phyloP scores from a whole-genome alignment of 2,329 filamentous ascomycete genomes.

The Clathrospora elynae region DNA sequence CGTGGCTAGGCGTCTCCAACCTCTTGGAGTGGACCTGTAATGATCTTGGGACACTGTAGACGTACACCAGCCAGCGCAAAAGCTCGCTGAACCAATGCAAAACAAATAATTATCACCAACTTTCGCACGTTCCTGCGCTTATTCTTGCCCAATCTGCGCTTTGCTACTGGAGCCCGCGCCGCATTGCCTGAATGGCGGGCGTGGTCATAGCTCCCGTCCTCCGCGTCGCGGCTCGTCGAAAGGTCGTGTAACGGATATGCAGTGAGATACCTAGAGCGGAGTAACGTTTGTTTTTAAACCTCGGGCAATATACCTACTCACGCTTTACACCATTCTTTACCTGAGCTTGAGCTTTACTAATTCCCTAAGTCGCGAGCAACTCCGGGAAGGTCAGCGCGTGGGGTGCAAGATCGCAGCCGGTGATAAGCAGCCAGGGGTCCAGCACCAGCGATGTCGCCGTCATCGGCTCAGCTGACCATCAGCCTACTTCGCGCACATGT shows the following conservation, averaged over 20 bases:
- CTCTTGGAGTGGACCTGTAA: slow-evolving; percentile 20
- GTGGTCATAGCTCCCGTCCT: slow-evolving; percentile 18
- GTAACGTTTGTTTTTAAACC: slow-evolving; percentile 8
- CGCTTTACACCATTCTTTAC: slow-evolving; percentile 9
- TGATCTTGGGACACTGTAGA: slow-evolving; percentile 30
- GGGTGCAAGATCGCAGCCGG: slow-evolving; percentile 27
- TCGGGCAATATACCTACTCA: slow-evolving; percentile 11
- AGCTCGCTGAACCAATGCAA: slow-evolving; percentile 20
- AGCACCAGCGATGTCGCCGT: slow-evolving; percentile 41
- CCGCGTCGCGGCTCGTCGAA: slow-evolving; percentile 10
- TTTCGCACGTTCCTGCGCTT: slow-evolving; percentile 1
- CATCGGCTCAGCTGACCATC: slow-evolving; percentile 38
- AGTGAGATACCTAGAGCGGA: slow-evolving; percentile 15
- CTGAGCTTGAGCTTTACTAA: too few relatives aligned
- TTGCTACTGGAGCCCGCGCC: slow-evolving; percentile 8
- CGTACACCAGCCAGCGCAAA: slow-evolving; percentile 25
- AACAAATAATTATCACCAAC: slow-evolving; percentile 7
- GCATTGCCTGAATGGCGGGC: slow-evolving; percentile 11
- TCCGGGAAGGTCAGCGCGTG: slow-evolving; percentile 14
- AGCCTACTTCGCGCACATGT: slow-evolving; percentile 22
- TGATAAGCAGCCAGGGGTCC: slow-evolving; percentile 35
- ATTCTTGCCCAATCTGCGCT: neutral
- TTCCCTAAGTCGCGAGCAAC: too few relatives aligned
- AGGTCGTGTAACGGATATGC: slow-evolving; percentile 13
- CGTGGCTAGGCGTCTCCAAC: slow-evolving; percentile 63